Evolutionary conservation across 1,139 yeast genomes (phyloP).

Genomic region (Chernovozyma aurita): DNA sequence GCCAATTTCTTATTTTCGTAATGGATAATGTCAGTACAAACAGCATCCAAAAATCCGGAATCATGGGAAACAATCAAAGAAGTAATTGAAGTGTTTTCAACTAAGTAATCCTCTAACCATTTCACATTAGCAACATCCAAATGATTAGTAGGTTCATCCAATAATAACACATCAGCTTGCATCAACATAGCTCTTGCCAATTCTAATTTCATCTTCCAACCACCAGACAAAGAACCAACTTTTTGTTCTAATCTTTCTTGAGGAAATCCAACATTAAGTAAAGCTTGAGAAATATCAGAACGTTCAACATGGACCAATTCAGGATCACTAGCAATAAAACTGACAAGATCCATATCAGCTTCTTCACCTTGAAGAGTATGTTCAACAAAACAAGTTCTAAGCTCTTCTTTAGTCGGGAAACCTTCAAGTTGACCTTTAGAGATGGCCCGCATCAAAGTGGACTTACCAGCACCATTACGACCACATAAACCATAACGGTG

Average conservation of each 20-base stretch:
- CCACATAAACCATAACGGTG: conserved; percentile 98
- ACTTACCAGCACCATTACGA: conserved; percentile 98
- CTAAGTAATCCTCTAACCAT: conserved; percentile 88
- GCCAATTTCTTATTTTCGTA: conserved; percentile 93
- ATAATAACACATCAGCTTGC: conserved; percentile 90
- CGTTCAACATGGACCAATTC: conserved; percentile 60
- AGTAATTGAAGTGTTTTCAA: conserved; percentile 79
- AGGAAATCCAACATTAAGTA: conserved; percentile 84
- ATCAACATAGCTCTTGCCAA: conserved; percentile 97
- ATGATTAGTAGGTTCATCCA: conserved; percentile 99
- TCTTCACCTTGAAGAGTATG: conserved; percentile 95
- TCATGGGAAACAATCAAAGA: conserved; percentile 96
- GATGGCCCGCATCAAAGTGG: conserved; percentile 95
- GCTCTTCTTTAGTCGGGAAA: conserved; percentile 84
- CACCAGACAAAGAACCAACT: conserved; percentile 95
- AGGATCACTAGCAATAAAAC: conserved; percentile 88
- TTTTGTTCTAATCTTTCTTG: conserved; percentile 84
- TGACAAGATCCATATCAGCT: conserved; percentile 82
- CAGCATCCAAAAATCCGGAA: conserved; percentile 92
- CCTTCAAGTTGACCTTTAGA: conserved; percentile 98
- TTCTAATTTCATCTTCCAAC: conserved; percentile 99
- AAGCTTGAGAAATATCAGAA: conserved; percentile 71
- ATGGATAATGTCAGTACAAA: conserved; percentile 94
- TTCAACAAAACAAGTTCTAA: conserved; percentile 94
- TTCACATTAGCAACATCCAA: conserved; percentile 91